Base-by-base conservation (phyloP, 345 rosid genomes). In the Moricandia moricandioides region DNA sequence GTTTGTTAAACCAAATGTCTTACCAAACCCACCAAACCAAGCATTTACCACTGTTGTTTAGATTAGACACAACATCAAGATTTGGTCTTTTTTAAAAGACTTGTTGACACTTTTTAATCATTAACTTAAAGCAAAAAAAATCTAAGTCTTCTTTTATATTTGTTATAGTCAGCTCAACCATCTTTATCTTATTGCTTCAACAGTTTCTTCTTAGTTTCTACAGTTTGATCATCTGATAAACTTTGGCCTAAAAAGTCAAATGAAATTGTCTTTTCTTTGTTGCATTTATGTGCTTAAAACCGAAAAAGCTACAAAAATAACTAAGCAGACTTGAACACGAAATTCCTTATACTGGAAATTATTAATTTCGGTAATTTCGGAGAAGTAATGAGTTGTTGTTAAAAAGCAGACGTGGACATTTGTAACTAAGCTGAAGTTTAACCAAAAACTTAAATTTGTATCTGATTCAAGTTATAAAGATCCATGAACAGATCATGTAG, bases 161-260 rank as follows among this genome's bases (percentile, higher is more conserved):
- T 77, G 70, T 70, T 65, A 60, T 70, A 58, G 34, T 77, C 76
- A 65, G 80, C 67, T 77, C 76, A 77, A 77, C 80, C 67, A 77
- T 77, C 76, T 47, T 35, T 71, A 71, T 77, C 72, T 43, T 72
- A 69, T 47, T 13, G 4, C 16, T 35, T 11, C 11, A 64, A 65
- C 62, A 1, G 68, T 49, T 76, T 30, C 62, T 12, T 56, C 74
- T 49, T 45, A 30, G 37, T 37, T 59, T 61, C 77, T 35, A 6
- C 67, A 71, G 67, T 77, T 71, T 71, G 80, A 77, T 77, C 72
- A 67, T 61, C 78, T 61, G 54, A 70, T 29, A 59, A 63, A n/a
- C 8, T 30, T 8, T 30, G 5, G 34, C 14, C 29, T 14, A 31
- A 58, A 49, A 35, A 69, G 66, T 74, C 72, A 67, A 58, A 11